Percentiles rank a stretch among this genome's conserved stretches.
phyloP scores from a whole-genome alignment of 1,284 basidiomycete genomes.

The Cutaneotrichosporon sp. region DNA sequence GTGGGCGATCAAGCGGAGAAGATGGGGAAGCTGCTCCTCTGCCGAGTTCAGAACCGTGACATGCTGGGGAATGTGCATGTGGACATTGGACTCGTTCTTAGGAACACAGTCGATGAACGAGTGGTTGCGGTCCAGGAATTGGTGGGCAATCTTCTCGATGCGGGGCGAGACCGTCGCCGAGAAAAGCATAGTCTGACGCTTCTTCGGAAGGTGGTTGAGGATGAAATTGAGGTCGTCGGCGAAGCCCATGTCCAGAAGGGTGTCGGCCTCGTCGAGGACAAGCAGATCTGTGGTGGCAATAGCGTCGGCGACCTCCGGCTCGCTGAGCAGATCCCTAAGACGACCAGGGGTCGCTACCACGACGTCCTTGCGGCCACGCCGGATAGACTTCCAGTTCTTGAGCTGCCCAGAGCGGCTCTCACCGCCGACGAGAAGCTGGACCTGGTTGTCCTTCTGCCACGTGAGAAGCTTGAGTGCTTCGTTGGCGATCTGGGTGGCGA shows the following conservation, averaged over 20 bases:
- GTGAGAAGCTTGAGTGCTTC: conserved; percentile 69
- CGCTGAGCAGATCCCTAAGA: conserved; percentile 70
- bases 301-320: conserved; percentile 57
- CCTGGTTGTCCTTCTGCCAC: conserved; percentile 63
- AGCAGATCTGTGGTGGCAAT: conserved; percentile 61
- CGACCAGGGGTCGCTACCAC: conserved; percentile 92
- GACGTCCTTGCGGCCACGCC: conserved; percentile 66
- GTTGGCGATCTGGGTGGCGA: conserved; percentile 87
- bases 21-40: conserved; percentile 69
- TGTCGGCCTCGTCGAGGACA: conserved; percentile 93
- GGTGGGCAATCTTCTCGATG: conserved; percentile 52
- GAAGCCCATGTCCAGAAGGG: conserved; percentile 94
- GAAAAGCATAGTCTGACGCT: conserved; percentile 89
- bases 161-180: conserved; percentile 67
- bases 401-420: conserved; percentile 51
- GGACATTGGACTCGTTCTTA: conserved; percentile 60
- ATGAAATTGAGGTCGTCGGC: conserved; percentile 80
- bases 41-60: conserved; percentile 67
- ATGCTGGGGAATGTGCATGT: conserved; percentile 76
- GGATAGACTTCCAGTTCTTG: conserved; percentile 65
- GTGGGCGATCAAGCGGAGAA: conserved; percentile 75
- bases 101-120: conserved; percentile 58
- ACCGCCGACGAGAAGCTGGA: conserved; percentile 78
- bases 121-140: conserved; percentile 61
- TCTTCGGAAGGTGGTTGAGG: conserved; percentile 60